Evolutionary conservation across 345 rosid species (phyloP).

Genomic region (Linum usitatissimum): DNA sequence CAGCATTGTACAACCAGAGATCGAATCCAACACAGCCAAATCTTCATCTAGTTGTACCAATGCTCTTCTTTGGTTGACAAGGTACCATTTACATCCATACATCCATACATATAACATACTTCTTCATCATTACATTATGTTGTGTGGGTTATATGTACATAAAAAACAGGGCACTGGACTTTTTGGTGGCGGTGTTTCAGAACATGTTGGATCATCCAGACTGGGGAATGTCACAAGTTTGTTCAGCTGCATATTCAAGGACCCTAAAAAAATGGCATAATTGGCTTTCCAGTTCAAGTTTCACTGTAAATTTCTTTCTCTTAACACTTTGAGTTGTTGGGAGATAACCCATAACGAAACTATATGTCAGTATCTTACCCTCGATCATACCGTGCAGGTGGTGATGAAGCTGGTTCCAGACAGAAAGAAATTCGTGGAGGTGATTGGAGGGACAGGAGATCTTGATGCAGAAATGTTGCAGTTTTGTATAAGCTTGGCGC

Average conservation of each 20-base stretch:
- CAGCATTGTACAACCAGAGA: constrained; percentile 9
- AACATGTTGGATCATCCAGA: constrained; percentile 15
- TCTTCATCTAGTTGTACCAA: constrained; percentile 16
- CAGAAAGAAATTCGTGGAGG: constrained; percentile 19
- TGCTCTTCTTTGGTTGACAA: constrained; percentile 19
- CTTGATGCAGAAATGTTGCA: constrained; percentile 11
- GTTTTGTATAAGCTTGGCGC: constrained; percentile 13
- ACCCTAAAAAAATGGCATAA: constrained; percentile 19
- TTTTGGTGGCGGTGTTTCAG: constrained; percentile 15
- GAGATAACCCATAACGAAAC: too few species aligned
- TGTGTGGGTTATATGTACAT: too few species aligned
- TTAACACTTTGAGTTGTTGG: too few species aligned
- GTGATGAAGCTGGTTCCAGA: constrained; percentile 20
- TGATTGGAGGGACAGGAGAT: constrained; percentile 9
- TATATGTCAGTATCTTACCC: too few species aligned
- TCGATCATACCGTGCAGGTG: constrained; percentile 7
- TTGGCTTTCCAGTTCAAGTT: constrained; percentile 21
- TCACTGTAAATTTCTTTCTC: constrained; percentile 9
- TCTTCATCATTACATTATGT: not conserved
- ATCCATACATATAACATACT: not conserved
- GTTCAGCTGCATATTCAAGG: constrained; percentile 12
- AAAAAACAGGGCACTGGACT: constrained; percentile 13
- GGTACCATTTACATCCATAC: constrained; percentile 2
- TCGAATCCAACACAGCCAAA: constrained; percentile 13
- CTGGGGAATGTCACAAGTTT: constrained; percentile 21